Base-by-base conservation (phyloP, 2,329 filamentous ascomycete species). In the Metarhizium rileyi region DNA sequence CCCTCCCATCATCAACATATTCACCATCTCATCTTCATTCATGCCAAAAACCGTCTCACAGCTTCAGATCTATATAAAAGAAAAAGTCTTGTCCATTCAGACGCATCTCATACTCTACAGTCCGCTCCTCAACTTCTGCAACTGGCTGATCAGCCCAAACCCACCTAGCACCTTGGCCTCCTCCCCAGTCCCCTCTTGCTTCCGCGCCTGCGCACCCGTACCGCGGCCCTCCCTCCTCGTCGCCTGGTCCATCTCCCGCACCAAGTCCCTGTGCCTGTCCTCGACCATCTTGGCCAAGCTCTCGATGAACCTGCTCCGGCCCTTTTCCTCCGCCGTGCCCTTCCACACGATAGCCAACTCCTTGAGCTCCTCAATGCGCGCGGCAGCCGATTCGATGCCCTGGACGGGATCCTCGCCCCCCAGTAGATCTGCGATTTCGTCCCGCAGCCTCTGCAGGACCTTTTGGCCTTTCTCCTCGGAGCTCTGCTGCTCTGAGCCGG, bases 241-340 rank as follows among this genome's bases (percentile, higher is more conserved):
- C 43, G 56, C 62, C 59, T 70, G 69, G 50, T 80, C 76, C 56
- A 72, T 64, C 58, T 80, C 78, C 55, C 67, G 69, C 57, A 79
- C 59, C 50, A 81, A 59, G 50, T 78, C 76, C 55, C 70, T 69
- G 55, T 77, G 77, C 50, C 73, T 73, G 55, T 96, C 91, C 61
- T 96, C 90, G 1, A 95, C 87, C 67, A 88, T 77, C 70, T 83
- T 89, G 30, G 83, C 81, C 58, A 98, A 66, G 47, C 78, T 77
- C 55, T 97, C 91, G 18, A 98, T 83, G 63, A 96, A 90, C 60
- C 81, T 86, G 9, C 71, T 70, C 48, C 93, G 75, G 5, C 89
- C 88, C 68, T 87, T 94, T 65, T 97, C 93, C 69, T 98, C 93
- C 0, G 87, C 86, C 2, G 93, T 96, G n/a, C 90, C 90, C 64